Conservation (phyloP, 768 basidiomycete species). For the Solioccasus polychromus region DNA sequence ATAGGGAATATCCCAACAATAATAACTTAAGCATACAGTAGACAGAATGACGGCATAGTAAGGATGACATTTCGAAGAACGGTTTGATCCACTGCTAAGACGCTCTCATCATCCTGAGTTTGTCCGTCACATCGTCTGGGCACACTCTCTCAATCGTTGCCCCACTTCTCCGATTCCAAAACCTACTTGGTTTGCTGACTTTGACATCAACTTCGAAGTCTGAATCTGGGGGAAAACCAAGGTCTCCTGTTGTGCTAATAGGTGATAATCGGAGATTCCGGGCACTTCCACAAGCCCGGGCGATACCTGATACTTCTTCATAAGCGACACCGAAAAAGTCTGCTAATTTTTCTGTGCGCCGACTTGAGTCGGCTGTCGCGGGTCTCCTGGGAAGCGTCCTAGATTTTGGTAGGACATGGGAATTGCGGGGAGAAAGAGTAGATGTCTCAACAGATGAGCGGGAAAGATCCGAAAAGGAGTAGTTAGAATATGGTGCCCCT, state of each 20-base stretch:
- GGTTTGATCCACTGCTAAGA: too few species aligned
- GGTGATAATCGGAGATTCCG: neutral
- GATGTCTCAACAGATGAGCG: neutral
- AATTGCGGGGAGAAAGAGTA: neutral
- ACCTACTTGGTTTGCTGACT: conserved; percentile 34
- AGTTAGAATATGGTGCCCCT: neutral
- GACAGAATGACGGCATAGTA: too few species aligned
- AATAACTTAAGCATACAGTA: too few species aligned
- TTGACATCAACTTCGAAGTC: conserved; percentile 37
- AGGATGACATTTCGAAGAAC: too few species aligned
- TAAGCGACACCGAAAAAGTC: conserved; percentile 16
- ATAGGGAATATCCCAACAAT: too few species aligned
- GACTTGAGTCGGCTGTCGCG: conserved; percentile 2
- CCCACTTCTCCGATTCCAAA: conserved; percentile 41
- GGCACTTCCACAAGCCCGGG: neutral
- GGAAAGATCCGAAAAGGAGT: neutral
- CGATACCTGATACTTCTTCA: conserved; percentile 1
- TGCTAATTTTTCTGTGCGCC: conserved; percentile 15
- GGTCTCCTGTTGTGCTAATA: conserved; percentile 2
- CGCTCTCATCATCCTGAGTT: conserved; percentile 43
- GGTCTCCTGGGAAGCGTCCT: neutral
- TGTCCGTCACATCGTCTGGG: conserved; percentile 41
- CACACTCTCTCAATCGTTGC: conserved; percentile 32
- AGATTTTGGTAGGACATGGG: neutral
- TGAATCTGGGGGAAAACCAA: conserved; percentile 1